Percentiles rank a stretch among this genome's conserved stretches.
Evolutionary conservation across 352 stramenopile genomes (phyloP).

Genomic region (Pythium plurisporium): DNA sequence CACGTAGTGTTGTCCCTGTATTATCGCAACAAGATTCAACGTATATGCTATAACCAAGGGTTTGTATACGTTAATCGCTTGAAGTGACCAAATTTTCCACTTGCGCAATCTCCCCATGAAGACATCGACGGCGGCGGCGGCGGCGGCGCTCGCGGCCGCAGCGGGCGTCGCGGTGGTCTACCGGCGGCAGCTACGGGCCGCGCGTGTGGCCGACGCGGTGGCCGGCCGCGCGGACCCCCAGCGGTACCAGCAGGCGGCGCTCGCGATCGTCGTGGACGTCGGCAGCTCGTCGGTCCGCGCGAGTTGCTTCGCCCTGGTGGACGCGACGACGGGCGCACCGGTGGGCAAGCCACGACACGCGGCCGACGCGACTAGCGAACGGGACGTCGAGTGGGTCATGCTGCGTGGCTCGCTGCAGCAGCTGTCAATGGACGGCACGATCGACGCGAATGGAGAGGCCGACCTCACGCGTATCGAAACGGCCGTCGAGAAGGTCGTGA

Average conservation of each 20-base stretch:
- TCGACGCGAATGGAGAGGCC: slow-evolving; percentile 56
- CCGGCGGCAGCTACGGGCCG: slow-evolving; percentile 7
- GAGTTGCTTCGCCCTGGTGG: slow-evolving; percentile 76
- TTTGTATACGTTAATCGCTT: slow-evolving; percentile 6
- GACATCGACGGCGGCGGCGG: slow-evolving; percentile 16
- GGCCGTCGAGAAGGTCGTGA: slow-evolving; percentile 50
- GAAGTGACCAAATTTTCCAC: neutral
- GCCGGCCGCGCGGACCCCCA: slow-evolving; percentile 29
- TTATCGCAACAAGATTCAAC: too few relatives aligned
- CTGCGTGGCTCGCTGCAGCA: slow-evolving; percentile 67
- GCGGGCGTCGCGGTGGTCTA: slow-evolving; percentile 20
- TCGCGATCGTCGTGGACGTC: slow-evolving; percentile 86
- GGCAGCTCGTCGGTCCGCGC: slow-evolving; percentile 92
- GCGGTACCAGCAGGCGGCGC: slow-evolving; percentile 39
- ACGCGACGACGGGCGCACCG: neutral
- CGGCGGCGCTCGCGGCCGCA: slow-evolving; percentile 8
- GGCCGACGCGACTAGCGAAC: neutral
- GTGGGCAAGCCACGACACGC: neutral
- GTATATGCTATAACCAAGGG: neutral
- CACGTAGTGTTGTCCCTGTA: too few relatives aligned
- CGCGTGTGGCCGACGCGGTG: slow-evolving; percentile 22
- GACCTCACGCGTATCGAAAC: slow-evolving; percentile 37
- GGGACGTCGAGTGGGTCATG: slow-evolving; percentile 46
- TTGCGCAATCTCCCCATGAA: neutral
- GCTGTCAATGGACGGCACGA: slow-evolving; percentile 44